phyloP scores from a whole-genome alignment of 179 eudicot genomes.

The Corrigiola litoralis region DNA sequence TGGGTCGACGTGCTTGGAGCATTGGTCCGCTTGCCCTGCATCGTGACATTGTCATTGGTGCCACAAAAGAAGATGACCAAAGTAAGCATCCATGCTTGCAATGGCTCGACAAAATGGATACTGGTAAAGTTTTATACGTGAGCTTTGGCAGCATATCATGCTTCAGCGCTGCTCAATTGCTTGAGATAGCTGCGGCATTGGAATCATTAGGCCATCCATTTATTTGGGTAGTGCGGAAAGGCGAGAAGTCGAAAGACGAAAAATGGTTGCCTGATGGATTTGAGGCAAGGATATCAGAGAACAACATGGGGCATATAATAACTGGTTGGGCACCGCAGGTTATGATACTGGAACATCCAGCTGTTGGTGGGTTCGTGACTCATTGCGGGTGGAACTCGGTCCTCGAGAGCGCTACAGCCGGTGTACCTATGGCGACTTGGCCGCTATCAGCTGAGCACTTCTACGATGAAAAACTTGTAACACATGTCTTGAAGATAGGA shows the following conservation, averaged over 20 bases:
- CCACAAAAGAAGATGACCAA: conserved; percentile 15
- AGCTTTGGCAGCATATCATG: conserved; percentile 48
- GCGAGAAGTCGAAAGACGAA: conserved; percentile 8
- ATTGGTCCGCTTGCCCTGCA: conserved; percentile 36
- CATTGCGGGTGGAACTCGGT: conserved; percentile 50
- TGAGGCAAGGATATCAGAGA: conserved; percentile 14
- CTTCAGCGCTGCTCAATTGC: conserved; percentile 32
- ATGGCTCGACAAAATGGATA: no score
- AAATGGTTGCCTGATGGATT: conserved; percentile 36
- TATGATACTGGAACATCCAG: conserved; percentile 29
- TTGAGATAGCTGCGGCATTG: conserved; percentile 40
- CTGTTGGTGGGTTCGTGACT: conserved; percentile 36
- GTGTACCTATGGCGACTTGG: conserved; percentile 41
- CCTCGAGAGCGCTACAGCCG: conserved; percentile 33
- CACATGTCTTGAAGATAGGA: conserved; percentile 36
- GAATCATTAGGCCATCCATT: conserved; percentile 24
- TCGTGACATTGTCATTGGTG: conserved; percentile 23
- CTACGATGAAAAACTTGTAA: conserved; percentile 40
- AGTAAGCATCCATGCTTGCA: no score
- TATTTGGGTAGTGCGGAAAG: conserved; percentile 37
- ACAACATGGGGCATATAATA: conserved; percentile 13
- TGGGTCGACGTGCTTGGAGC: conserved; percentile 40
- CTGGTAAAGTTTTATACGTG: no score
- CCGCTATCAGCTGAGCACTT: conserved; percentile 46
- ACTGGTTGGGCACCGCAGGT: conserved; percentile 45